Percentiles rank a stretch among this genome's conserved stretches.
phyloP scores from a whole-genome alignment of 768 basidiomycete species.

The Lactarius quietus region DNA sequence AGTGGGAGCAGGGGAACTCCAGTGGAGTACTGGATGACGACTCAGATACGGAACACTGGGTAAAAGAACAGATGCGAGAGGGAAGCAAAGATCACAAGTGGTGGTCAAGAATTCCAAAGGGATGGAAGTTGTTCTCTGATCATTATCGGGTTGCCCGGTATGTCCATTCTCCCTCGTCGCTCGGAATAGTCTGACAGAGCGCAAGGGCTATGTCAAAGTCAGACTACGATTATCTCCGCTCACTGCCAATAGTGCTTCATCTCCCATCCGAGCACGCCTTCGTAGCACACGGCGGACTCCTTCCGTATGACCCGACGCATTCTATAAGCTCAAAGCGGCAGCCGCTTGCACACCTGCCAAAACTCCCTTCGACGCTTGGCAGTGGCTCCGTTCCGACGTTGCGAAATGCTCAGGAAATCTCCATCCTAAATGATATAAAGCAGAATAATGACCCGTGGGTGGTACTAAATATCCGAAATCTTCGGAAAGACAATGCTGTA shows the following conservation, averaged over 20 bases:
- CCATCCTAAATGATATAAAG: constrained; percentile 62
- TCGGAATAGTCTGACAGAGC: constrained; percentile 12
- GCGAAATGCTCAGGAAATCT: constrained; percentile 61
- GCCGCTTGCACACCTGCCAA: constrained; percentile 47
- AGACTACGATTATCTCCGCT: constrained; percentile 68
- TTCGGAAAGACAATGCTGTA: constrained; percentile 39
- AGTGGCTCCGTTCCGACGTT: constrained; percentile 30
- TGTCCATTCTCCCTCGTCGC: constrained; percentile 18
- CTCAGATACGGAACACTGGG: constrained; percentile 41
- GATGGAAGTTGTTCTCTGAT: constrained; percentile 70
- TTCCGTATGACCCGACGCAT: constrained; percentile 64
- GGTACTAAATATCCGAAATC: constrained; percentile 63
- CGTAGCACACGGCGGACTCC: constrained; percentile 80
- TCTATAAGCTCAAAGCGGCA: constrained; percentile 51
- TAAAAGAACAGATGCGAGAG: neutral
- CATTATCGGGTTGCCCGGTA: constrained; percentile 74
- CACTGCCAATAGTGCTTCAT: constrained; percentile 73
- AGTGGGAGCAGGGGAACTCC: constrained; percentile 37
- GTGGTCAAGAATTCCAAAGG: constrained; percentile 38
- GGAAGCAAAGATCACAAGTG: constrained; percentile 27
- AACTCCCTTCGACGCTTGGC: neutral
- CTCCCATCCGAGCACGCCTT: constrained; percentile 70
- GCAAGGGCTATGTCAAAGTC: constrained; percentile 49
- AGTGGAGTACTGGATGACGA: constrained; percentile 29
- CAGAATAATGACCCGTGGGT: constrained; percentile 80